These are phyloP conservation scores for Botrytis byssoidea DNA, from an alignment of 2,329 filamentous ascomycete species.

Conservation along the genomic window DNA sequence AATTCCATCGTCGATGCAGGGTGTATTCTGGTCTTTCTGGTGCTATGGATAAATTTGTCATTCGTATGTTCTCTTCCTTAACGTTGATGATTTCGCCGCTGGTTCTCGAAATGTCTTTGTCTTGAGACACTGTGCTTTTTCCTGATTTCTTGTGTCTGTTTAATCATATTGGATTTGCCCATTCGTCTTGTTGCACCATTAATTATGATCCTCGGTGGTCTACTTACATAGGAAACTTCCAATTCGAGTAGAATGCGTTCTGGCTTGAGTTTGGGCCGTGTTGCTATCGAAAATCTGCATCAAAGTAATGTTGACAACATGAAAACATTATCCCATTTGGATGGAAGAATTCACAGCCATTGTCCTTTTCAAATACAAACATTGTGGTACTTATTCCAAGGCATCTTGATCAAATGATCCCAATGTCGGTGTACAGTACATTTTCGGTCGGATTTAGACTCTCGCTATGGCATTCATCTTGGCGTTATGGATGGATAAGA, in stretches of 20 bases:
- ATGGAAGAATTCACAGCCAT: not conserved
- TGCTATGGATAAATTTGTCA: not conserved
- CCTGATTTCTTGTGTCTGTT: not conserved
- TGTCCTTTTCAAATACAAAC: not conserved
- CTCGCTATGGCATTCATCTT: not conserved
- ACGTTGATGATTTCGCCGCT: not conserved
- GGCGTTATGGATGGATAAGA: conserved; percentile 2
- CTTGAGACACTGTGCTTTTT: not conserved
- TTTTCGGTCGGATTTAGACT: conserved; percentile 2
- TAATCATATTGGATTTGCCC: not conserved
- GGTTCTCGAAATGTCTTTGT: conserved; percentile 5
- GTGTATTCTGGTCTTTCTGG: not conserved
- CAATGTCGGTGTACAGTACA: not conserved
- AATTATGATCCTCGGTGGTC: not conserved
- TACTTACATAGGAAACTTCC: not conserved
- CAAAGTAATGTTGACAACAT: not conserved
- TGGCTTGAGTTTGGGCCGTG: not conserved
- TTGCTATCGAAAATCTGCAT: not conserved
- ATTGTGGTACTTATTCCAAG: no score
- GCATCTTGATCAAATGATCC: not conserved
- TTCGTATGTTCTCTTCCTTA: not conserved
- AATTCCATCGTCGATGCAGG: not conserved
- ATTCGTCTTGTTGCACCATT: not conserved
- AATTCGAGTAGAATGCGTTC: not conserved
- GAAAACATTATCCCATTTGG: not conserved